These are phyloP conservation scores for Alternaria conjuncta DNA, from an alignment of 2,329 filamentous ascomycete species.

Conservation along the genomic window DNA sequence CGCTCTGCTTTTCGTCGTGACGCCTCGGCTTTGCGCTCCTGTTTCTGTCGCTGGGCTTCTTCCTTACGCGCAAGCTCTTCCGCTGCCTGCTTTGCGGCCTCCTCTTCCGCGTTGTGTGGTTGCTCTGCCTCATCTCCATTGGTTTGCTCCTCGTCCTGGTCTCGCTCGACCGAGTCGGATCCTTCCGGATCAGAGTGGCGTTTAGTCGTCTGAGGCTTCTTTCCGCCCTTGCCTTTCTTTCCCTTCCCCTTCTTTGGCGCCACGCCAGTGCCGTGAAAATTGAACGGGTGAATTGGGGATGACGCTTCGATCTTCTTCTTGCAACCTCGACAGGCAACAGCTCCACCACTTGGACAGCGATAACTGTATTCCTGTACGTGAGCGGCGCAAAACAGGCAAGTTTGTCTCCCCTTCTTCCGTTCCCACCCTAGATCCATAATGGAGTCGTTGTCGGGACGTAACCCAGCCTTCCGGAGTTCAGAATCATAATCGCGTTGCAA, in stretches of 20 bases:
- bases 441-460: neutral
- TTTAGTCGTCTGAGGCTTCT: neutral
- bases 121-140: neutral
- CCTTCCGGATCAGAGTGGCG: neutral
- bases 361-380: neutral
- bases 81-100: neutral
- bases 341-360: neutral
- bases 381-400: neutral
- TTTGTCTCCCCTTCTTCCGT: neutral
- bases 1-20: neutral
- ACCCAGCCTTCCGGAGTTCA: neutral
- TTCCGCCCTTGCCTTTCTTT: neutral
- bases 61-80: neutral
- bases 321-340: neutral
- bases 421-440: neutral
- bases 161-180: neutral
- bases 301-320: conserved; percentile 1
- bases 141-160: neutral
- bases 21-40: neutral
- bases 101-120: neutral
- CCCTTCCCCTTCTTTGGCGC: neutral
- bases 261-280: neutral
- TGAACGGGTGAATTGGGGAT: neutral
- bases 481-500: neutral
- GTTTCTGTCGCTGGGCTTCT: neutral